Conservation (phyloP, 1,139 yeast genomes). For the Lodderomyces orthopsilosis region DNA sequence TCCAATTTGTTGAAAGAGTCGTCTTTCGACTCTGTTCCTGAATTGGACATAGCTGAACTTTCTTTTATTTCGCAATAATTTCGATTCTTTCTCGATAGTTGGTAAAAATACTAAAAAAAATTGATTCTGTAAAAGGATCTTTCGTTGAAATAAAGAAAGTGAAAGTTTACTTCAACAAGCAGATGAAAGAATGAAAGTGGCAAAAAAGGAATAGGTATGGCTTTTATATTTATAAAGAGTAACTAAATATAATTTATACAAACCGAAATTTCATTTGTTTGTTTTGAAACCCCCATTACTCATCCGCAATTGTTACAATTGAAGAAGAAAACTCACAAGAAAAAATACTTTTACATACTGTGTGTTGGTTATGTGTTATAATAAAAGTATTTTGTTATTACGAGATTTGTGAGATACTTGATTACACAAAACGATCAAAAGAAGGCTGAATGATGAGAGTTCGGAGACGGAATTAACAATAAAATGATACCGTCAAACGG, state of each 20-base stretch:
- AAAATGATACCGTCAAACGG: neutral
- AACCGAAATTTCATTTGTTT: neutral
- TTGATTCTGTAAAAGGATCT: no score
- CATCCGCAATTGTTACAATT: no score
- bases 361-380: no score
- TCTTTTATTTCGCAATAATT: neutral
- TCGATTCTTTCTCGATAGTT: neutral
- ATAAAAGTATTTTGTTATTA: no score
- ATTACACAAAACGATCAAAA: no score
- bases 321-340: neutral
- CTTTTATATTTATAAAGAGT: neutral
- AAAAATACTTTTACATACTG: no score
- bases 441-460: no score
- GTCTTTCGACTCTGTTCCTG: neutral
- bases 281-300: no score
- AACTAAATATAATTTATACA: no score
- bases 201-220: neutral
- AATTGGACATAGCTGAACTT: neutral
- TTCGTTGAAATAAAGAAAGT: neutral
- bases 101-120: no score
- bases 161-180: no score
- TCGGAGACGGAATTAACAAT: neutral
- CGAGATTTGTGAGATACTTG: neutral
- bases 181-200: neutral
- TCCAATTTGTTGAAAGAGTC: constrained; percentile 4